Evolutionary conservation across 23 red algal species (phyloP).

Genomic region (Gracilaria domingensis): DNA sequence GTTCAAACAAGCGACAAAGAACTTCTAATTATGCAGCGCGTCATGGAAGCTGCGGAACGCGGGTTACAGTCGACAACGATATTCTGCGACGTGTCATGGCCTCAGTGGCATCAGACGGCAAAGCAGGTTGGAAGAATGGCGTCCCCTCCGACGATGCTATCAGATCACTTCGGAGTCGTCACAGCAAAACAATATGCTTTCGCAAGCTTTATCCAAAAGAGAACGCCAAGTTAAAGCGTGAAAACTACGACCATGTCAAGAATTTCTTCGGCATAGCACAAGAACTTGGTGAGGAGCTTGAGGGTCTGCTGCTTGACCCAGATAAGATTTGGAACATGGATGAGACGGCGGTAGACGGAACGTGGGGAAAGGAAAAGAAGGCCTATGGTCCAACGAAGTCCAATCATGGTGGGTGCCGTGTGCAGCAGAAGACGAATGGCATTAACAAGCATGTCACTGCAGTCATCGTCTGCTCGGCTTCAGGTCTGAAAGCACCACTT

Average conservation of each 20-base stretch:
- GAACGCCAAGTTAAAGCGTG: not conserved
- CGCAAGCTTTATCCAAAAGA: constrained; percentile 11
- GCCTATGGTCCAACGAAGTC: constrained; percentile 8
- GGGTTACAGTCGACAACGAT: constrained; percentile 11
- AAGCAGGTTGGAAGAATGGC: not conserved
- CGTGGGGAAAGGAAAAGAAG: constrained; percentile 8
- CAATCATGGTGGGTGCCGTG: not conserved
- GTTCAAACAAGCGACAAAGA: constrained; percentile 14
- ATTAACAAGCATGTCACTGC: no score
- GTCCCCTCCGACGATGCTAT: constrained; percentile 3
- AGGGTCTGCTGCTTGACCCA: not conserved
- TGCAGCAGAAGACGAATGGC: no score
- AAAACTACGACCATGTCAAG: constrained; percentile 34
- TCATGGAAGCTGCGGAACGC: no score
- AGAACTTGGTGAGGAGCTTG: not conserved
- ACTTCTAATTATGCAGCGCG: not conserved
- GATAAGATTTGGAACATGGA: constrained; percentile 36
- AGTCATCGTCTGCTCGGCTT: constrained; percentile 16
- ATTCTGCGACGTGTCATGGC: not conserved
- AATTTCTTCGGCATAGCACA: constrained; percentile 33
- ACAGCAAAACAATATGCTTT: not conserved
- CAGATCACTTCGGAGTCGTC: no score
- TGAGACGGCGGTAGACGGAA: constrained; percentile 5
- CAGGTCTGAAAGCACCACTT: constrained; percentile 23
- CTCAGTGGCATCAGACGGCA: constrained; percentile 2